Evolutionary conservation across 495 filamentous ascomycete species (phyloP).

Genomic region (Arthonia radiata): DNA sequence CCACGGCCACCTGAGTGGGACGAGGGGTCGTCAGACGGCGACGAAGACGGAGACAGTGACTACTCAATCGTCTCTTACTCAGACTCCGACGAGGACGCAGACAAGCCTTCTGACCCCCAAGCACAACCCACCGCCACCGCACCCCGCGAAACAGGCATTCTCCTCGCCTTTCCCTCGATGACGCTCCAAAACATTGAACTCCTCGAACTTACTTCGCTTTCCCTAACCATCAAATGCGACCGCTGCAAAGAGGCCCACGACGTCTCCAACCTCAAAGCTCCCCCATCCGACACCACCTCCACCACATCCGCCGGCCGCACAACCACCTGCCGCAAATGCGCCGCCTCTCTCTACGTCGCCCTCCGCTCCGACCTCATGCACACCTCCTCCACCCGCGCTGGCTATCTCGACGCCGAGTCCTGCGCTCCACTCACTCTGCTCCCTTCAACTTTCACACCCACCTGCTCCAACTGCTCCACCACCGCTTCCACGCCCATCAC

Average conservation of each 20-base stretch:
- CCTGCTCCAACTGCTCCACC: slow-evolving; percentile 59
- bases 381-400: slow-evolving; percentile 45
- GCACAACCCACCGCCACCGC: slow-evolving; percentile 5
- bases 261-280: slow-evolving; percentile 38
- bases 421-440: slow-evolving; percentile 62
- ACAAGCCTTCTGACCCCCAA: slow-evolving; percentile 14
- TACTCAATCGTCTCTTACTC: slow-evolving; percentile 14
- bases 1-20: too few species aligned
- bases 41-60: slow-evolving; percentile 21
- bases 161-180: slow-evolving; percentile 59
- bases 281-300: too few species aligned
- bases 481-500: slow-evolving; percentile 31
- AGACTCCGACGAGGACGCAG: slow-evolving; percentile 23
- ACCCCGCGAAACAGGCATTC: slow-evolving; percentile 37
- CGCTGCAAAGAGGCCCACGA: slow-evolving; percentile 62
- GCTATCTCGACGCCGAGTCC: slow-evolving; percentile 60
- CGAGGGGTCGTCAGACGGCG: too few species aligned
- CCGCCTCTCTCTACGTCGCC: slow-evolving; percentile 63
- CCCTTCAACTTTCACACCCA: slow-evolving; percentile 60
- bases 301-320: slow-evolving; percentile 53
- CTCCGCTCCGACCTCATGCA: slow-evolving; percentile 56
- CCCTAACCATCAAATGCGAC: slow-evolving; percentile 54
- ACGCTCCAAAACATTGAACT: slow-evolving; percentile 66
- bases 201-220: slow-evolving; percentile 43
- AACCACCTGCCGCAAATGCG: slow-evolving; percentile 48